phyloP scores from a whole-genome alignment of 805 yeast species.

The Starmerella floris region DNA sequence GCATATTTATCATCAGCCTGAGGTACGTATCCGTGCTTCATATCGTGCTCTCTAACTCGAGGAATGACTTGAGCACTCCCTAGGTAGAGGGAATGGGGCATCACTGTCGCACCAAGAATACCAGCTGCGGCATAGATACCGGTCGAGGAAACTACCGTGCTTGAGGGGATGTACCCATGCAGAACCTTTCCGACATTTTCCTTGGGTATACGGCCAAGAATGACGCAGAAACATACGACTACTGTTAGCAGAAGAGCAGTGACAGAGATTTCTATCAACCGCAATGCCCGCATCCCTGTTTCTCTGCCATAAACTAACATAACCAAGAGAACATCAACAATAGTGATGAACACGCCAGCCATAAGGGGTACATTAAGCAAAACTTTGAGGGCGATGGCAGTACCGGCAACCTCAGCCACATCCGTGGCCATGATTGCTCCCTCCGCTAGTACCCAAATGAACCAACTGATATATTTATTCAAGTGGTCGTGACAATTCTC shows the following conservation, averaged over 20 bases:
- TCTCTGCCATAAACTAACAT: conserved; percentile 78
- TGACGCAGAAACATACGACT: conserved; percentile 71
- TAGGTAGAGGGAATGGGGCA: conserved; percentile 83
- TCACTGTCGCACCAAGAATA: conserved; percentile 82
- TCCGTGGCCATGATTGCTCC: conserved; percentile 90
- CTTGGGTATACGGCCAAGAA: conserved; percentile 53
- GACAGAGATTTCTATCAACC: conserved; percentile 73
- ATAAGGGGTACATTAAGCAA: conserved; percentile 66
- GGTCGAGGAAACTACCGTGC: conserved; percentile 38
- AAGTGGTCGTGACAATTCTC: conserved; percentile 69
- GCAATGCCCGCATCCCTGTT: conserved; percentile 62
- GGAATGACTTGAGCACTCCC: conserved; percentile 87
- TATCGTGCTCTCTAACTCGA: conserved; percentile 65
- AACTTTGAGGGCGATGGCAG: conserved; percentile 84
- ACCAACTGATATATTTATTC: conserved; percentile 37
- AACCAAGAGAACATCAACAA: conserved; percentile 73
- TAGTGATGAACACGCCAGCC: conserved; percentile 72
- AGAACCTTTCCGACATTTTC: conserved; percentile 46
- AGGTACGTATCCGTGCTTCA: conserved; percentile 39
- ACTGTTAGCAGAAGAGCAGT: conserved; percentile 66
- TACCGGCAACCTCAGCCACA: conserved; percentile 95
- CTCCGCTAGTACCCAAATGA: conserved; percentile 68
- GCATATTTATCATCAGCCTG: conserved; percentile 14
- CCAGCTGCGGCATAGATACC: conserved; percentile 76
- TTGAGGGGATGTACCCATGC: conserved; percentile 51